Percentiles rank a stretch among this genome's conserved stretches.
Evolutionary conservation across 164 flowering plant genomes (phyloP).

Genomic region (Piper betle): DNA sequence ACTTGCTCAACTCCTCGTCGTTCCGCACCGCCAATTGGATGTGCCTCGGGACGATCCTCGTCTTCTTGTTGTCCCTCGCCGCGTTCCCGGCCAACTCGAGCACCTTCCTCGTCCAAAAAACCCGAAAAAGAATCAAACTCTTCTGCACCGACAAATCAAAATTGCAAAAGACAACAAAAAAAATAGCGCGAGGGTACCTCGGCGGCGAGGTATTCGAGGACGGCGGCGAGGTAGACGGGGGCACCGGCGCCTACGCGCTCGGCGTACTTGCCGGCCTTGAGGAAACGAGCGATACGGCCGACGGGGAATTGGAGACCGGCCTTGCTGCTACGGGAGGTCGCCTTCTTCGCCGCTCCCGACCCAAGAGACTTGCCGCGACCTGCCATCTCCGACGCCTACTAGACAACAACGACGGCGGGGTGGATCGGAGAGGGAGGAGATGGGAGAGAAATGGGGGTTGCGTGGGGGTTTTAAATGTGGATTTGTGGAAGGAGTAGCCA

Average conservation of each 20-base stretch:
- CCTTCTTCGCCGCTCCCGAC: slow-evolving; percentile 14
- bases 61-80: slow-evolving; percentile 13
- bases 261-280: slow-evolving; percentile 16
- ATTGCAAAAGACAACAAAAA: too few relatives aligned
- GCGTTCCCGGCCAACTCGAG: slow-evolving; percentile 12
- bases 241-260: slow-evolving; percentile 16
- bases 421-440: too few relatives aligned
- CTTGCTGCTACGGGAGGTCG: slow-evolving; percentile 15
- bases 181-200: slow-evolving; percentile 3
- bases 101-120: slow-evolving; percentile 1
- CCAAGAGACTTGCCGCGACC: slow-evolving; percentile 12
- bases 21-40: slow-evolving; percentile 12
- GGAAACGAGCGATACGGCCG: slow-evolving; percentile 13
- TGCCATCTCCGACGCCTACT: slow-evolving; percentile 4
- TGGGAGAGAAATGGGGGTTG: too few relatives aligned
- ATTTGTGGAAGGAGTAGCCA: neutral
- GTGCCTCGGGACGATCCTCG: slow-evolving; percentile 10
- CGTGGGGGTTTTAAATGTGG: neutral
- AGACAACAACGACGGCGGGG: neutral
- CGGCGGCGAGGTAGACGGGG: slow-evolving; percentile 15
- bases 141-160: neutral
- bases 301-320: slow-evolving; percentile 16
- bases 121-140: neutral
- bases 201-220: slow-evolving; percentile 14
- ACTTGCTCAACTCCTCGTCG: slow-evolving; percentile 10